phyloP scores from a whole-genome alignment of 495 filamentous ascomycete genomes.

The Podospora pseudocomata region DNA sequence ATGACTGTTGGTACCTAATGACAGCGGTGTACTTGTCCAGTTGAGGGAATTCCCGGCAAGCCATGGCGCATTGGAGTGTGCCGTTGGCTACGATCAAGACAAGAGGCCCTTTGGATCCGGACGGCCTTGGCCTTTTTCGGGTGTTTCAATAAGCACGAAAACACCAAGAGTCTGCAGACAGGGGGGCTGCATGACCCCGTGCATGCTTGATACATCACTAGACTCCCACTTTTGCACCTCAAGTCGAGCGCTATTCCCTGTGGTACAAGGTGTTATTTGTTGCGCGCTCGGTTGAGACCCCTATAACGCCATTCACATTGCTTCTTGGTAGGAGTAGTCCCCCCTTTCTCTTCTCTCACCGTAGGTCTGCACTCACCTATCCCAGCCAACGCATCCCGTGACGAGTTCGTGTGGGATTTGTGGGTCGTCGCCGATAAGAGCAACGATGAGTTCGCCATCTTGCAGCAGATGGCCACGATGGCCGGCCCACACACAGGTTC shows the following conservation, averaged over 20 bases:
- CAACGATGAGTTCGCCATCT: not conserved
- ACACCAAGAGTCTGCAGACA: constrained; percentile 11
- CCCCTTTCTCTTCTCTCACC: not conserved
- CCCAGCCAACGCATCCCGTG: not conserved
- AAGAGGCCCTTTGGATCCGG: not conserved
- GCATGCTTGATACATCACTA: constrained; percentile 24
- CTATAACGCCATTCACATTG: not conserved
- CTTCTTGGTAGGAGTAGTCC: not conserved
- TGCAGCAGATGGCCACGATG: not conserved
- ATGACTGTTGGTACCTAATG: not conserved
- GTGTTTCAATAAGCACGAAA: constrained; percentile 12
- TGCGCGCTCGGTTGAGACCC: not conserved
- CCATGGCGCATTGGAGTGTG: not conserved
- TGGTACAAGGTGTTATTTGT: not conserved
- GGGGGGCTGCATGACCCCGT: constrained; percentile 17
- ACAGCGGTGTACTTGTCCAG: not conserved
- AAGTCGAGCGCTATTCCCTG: not conserved
- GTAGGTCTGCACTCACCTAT: not conserved
- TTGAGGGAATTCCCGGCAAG: not conserved
- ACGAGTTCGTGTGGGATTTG: not conserved
- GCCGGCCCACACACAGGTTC: not conserved
- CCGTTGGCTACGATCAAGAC: not conserved
- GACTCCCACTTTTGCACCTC: constrained; percentile 11
- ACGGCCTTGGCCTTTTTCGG: not conserved
- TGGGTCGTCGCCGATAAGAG: not conserved